phyloP scores from a whole-genome alignment of 2,329 filamentous ascomycete species.

The Aspergillus tamarii region DNA sequence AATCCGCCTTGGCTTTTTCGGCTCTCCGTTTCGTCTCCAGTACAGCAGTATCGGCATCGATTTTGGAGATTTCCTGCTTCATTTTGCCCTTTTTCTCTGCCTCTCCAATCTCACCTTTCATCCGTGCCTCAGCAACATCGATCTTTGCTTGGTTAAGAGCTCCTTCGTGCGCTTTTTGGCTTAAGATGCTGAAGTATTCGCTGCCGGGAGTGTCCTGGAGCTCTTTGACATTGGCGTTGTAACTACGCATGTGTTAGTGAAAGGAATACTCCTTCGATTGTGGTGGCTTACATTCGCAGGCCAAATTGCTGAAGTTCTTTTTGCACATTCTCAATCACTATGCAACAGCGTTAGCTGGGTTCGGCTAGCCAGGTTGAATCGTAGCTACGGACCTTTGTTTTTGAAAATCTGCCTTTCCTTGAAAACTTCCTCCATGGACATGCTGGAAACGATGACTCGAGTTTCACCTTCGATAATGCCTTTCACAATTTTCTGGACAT shows the following conservation, averaged over 20 bases:
- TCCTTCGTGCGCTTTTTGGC: constrained; percentile 81
- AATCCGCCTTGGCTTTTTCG: constrained; percentile 78
- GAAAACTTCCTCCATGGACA: constrained; percentile 94
- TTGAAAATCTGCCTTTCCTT: constrained; percentile 77
- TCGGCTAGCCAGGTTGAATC: neutral
- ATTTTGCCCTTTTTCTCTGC: constrained; percentile 77
- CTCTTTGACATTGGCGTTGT: constrained; percentile 82
- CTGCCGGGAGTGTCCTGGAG: constrained; percentile 79
- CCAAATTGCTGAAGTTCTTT: constrained; percentile 80
- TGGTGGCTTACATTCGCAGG: constrained; percentile 62
- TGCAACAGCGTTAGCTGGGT: neutral
- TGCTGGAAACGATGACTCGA: constrained; percentile 77
- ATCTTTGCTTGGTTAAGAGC: constrained; percentile 77
- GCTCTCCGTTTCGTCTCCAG: constrained; percentile 82
- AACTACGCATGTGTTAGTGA: constrained; percentile 40
- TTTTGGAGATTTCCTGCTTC: constrained; percentile 85
- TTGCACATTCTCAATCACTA: constrained; percentile 74
- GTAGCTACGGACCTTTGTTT: constrained; percentile 57
- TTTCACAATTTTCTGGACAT: constrained; percentile 84
- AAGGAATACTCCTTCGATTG: neutral
- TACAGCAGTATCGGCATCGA: constrained; percentile 82
- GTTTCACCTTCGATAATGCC: constrained; percentile 90
- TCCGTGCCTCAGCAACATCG: constrained; percentile 61
- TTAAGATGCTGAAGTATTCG: constrained; percentile 82
- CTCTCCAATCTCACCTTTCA: constrained; percentile 66